Evolutionary conservation across 345 rosid species (phyloP).

Genomic region (Rhodamnia rubescens): DNA sequence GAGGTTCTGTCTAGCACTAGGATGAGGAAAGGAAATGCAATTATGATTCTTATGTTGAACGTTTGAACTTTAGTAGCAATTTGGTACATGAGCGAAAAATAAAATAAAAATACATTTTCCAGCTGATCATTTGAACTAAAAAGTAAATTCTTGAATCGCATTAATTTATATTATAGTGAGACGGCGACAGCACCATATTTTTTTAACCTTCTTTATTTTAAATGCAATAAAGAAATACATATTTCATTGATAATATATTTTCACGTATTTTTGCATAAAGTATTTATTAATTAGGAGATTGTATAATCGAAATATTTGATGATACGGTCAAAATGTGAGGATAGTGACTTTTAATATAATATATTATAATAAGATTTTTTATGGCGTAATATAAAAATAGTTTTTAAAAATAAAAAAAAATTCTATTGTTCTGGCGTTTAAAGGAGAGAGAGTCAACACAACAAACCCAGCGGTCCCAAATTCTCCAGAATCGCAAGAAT

Average conservation of each 20-base stretch:
- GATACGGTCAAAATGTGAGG: too few species aligned
- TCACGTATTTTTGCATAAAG: too few species aligned
- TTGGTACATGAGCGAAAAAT: not conserved
- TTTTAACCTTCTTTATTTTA: not conserved
- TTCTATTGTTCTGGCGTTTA: too few species aligned
- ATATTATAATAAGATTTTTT: not conserved
- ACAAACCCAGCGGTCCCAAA: not conserved
- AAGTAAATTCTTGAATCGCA: not conserved
- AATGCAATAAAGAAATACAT: not conserved
- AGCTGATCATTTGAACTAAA: not conserved
- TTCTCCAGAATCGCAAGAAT: slow-evolving; percentile 5
- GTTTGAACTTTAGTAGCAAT: not conserved
- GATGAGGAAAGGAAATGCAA: not conserved
- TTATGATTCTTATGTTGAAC: not conserved
- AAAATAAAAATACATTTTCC: not conserved
- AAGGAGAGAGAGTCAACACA: not conserved
- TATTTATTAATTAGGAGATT: too few species aligned
- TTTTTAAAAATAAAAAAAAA: too few species aligned
- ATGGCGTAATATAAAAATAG: too few species aligned
- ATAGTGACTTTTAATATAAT: fast-evolving
- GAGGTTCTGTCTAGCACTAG: not conserved
- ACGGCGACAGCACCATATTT: not conserved
- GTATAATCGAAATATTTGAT: too few species aligned
- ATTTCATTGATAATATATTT: too few species aligned
- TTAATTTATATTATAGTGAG: not conserved